Evolutionary conservation across 768 basidiomycete genomes (phyloP), one percentile per base, ranked within the genome.

Genomic region (Mrakia blollopis): DNA sequence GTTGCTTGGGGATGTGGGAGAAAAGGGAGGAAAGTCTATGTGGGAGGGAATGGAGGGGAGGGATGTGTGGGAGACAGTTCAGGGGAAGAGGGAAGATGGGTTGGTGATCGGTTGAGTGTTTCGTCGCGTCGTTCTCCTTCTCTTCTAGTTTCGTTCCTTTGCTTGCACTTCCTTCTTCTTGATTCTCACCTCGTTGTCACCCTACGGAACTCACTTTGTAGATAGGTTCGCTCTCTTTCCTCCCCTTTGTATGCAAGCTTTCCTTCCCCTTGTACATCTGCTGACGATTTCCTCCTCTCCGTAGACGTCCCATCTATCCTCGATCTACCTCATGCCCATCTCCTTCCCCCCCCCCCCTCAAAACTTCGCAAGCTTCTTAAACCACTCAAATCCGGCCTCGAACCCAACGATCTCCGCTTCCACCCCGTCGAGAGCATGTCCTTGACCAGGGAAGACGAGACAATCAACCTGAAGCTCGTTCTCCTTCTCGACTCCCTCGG

Each of bases 351-450:
- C 50, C 16, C 18, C 50, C 61, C 25, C 35, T 65, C 37, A 25
- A 25, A 71, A 71, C 30, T 23, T 62, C 37, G 73, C 60, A 44
- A 47, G 63, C 25, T 39, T 30, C 30, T 28, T 28, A 7, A 90
- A 86, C 86, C 88, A 90, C 75, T 87, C 87, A 61, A 85, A 80
- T 73, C 84, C 83, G 7, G 87, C 87, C 80, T 89, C 88, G 79
- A 86, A 89, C 10, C 84, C 83, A 25, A 87, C 86, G 78, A 85
- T 86, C n/a, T 85, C 85, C 1, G 88, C 86, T 80, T 90, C 89
- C 4, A 91, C 88, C 0, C 89, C 88, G 25, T 90, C 90, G 9
- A 91, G 81, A 5, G 89, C 85, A 81, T 91, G 91, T 1, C 86
- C 85, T 79, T 90, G 89, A 32, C 88, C 87, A 30, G 87, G 87